A percentile compares a stretch with the other conserved stretches of the same genome.
Conservation (phyloP, 2,329 filamentous ascomycete species). For the Diaporthe citri region DNA sequence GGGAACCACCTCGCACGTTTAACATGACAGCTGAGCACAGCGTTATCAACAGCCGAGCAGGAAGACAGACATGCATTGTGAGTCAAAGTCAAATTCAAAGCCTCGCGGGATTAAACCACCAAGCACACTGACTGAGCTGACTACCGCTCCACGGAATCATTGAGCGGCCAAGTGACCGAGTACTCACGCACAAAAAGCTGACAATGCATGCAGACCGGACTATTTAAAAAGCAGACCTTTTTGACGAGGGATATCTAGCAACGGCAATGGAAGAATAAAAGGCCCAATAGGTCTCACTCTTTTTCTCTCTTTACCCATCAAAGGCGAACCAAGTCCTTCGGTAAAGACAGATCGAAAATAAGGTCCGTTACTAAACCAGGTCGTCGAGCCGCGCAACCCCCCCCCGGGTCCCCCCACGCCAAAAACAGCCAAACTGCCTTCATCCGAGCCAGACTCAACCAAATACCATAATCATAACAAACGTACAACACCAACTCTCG, state of each 20-base stretch:
- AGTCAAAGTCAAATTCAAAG: not conserved
- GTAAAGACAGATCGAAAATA: conserved; percentile 15
- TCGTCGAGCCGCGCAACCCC: not conserved
- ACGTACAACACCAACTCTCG: not conserved
- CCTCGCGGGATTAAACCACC: not conserved
- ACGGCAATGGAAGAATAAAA: conserved; percentile 7
- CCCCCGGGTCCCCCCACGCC: too few relatives aligned
- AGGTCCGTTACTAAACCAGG: not conserved
- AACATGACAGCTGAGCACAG: too few relatives aligned
- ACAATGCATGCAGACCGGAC: not conserved
- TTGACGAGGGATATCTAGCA: conserved; percentile 26
- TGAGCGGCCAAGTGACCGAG: not conserved
- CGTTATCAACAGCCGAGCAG: not conserved
- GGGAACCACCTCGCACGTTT: not conserved
- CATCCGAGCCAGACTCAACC: not conserved
- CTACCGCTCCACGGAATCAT: not conserved
- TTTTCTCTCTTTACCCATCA: not conserved
- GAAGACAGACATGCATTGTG: too few relatives aligned
- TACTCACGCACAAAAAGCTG: not conserved
- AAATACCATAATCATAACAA: not conserved
- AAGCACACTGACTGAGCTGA: not conserved
- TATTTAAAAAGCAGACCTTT: conserved; percentile 2
- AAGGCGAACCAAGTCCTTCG: not conserved
- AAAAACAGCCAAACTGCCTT: not conserved
- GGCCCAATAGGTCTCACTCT: not conserved